Evolutionary conservation across 208 protist genomes (phyloP), one percentile per base, ranked within the genome.

Genomic region (Trypanosoma scelopori): DNA sequence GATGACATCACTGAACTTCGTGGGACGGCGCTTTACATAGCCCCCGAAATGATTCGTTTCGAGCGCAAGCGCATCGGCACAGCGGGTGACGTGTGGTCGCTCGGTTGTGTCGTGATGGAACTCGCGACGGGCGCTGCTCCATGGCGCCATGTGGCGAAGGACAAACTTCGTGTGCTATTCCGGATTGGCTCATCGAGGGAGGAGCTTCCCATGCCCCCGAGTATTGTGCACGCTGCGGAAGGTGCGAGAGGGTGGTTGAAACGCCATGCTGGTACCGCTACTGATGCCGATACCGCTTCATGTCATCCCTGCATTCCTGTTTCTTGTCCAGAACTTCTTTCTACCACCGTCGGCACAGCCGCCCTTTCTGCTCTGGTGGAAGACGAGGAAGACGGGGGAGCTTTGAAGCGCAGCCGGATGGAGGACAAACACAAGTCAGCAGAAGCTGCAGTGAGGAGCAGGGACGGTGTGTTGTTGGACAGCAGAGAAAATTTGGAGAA

Each of bases 1-100:
- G 84, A 84, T 23, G 65, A 65, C 25, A 89, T 96, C 65, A 80
- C 77, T 6, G 87, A 96, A 58, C 80, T 92, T n/a, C 81, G 65
- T n/a, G 84, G 84, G 1, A 90, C 84, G 22, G 75, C 80, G n/a
- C 18, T 76, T 11, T 87, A 81, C 61, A 88, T 90, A 60, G 74
- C 84, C 35, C 84, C 84, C 25, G 84, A 90, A 28, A 67, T 81
- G 56, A 72, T 81, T 47, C 61, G 85, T 13, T 88, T 92, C 46
- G 87, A 93, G 67, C 66, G 77, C 30, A 39, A 76, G 15, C 30
- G 52, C 11, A 62, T 76, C 41, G 67, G 76, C 1, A 49, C 65
- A 1, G 18, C 51, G 0, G 59, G 56, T 5, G 78, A 84, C 53
- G 72, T 84, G 20, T 84, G 78, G 78, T 71, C 67, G 9, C 35